Conservation (phyloP, 345 rosid genomes). For the Heritiera littoralis region DNA sequence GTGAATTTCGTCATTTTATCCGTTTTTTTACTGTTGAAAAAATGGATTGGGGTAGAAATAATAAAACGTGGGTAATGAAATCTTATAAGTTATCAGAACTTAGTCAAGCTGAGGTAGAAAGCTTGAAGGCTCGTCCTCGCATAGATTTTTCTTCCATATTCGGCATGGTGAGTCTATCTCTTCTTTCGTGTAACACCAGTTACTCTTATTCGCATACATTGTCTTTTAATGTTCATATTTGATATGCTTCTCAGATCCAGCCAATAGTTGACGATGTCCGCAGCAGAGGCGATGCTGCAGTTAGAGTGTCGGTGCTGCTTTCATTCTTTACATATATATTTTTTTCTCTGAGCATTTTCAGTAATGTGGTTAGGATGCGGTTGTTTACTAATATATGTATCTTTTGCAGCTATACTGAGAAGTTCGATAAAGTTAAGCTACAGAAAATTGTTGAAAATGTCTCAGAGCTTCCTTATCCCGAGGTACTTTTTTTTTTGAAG, state of each 20-base stretch:
- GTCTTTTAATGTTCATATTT: neutral
- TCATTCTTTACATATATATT: neutral
- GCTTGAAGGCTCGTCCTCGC: constrained; percentile 75
- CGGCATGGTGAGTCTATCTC: constrained; percentile 38
- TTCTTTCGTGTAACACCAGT: neutral
- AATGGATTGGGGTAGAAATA: too few relatives aligned
- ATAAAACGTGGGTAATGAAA: constrained; percentile 84
- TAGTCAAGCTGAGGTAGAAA: constrained; percentile 47
- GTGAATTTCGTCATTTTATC: too few relatives aligned
- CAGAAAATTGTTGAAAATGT: constrained; percentile 58
- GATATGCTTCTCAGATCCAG: constrained; percentile 41
- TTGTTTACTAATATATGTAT: neutral
- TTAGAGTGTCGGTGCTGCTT: constrained; percentile 59
- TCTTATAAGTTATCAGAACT: constrained; percentile 73
- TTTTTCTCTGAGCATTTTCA: neutral
- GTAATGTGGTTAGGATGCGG: neutral
- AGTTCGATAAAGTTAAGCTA: constrained; percentile 75
- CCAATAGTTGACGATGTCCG: constrained; percentile 85
- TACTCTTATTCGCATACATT: neutral
- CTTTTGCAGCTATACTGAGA: constrained; percentile 66
- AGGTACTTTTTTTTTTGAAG: constrained; percentile 40
- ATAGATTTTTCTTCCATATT: constrained; percentile 84
- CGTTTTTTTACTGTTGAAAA: too few relatives aligned
- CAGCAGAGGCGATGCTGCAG: constrained; percentile 76
- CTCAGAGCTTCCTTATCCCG: constrained; percentile 63